Percentiles rank a stretch among this genome's conserved stretches.
These are phyloP conservation scores for Rosa multiflora DNA, from an alignment of 306 rosid species.

Conservation along the genomic window DNA sequence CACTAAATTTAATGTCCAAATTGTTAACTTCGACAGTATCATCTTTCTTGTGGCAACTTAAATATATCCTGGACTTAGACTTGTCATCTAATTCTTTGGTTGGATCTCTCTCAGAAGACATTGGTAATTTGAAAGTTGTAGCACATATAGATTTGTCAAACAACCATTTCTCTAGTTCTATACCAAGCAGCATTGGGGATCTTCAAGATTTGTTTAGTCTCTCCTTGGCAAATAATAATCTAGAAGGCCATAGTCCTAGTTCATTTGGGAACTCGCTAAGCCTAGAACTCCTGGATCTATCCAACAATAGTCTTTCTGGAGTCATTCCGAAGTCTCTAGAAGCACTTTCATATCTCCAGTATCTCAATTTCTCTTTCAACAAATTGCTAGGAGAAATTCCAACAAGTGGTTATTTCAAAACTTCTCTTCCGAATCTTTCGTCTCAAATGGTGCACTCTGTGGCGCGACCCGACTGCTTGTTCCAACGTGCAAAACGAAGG, in stretches of 20 bases:
- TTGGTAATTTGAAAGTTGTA: not conserved
- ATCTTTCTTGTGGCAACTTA: not conserved
- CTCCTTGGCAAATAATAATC: too few species aligned
- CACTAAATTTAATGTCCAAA: not conserved
- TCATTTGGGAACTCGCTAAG: slow-evolving; percentile 14
- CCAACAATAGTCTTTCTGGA: not conserved
- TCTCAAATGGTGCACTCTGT: slow-evolving; percentile 31
- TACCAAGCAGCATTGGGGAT: not conserved
- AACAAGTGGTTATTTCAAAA: slow-evolving; percentile 17
- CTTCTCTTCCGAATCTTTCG: slow-evolving; percentile 28
- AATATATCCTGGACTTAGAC: not conserved
- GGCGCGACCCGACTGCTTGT: slow-evolving; percentile 12
- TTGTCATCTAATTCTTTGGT: slow-evolving; percentile 12
- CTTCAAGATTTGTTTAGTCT: not conserved
- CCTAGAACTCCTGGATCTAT: slow-evolving; percentile 17
- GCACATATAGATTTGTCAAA: not conserved
- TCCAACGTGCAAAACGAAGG: slow-evolving; percentile 15
- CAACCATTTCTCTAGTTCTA: not conserved
- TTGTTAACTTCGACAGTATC: slow-evolving; percentile 9
- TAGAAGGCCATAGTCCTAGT: slow-evolving; percentile 23
- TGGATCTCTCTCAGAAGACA: not conserved
- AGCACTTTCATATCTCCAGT: not conserved
- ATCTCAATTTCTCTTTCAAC: slow-evolving; percentile 12
- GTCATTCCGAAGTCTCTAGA: not conserved
- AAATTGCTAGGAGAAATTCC: slow-evolving; percentile 31